Conservation (phyloP, 805 yeast species). For the Suhomyces sp. region DNA sequence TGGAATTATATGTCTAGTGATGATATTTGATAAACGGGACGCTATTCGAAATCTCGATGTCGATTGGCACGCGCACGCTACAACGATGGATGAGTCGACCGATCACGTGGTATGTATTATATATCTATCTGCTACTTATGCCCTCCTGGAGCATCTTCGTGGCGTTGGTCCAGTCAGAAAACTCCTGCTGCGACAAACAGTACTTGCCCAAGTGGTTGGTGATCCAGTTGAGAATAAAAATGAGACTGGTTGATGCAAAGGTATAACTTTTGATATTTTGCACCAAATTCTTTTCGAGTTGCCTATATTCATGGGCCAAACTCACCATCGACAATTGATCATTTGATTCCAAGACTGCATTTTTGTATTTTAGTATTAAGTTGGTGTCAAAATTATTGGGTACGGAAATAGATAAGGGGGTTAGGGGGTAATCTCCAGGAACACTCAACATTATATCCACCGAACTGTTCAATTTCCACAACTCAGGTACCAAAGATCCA, state of each 20-base stretch:
- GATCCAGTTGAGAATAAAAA: conserved; percentile 30
- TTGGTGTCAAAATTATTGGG: conserved; percentile 31
- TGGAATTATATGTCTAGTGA: background rate
- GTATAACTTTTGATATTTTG: conserved; percentile 18
- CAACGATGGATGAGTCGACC: background rate
- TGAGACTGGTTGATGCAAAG: conserved; percentile 17
- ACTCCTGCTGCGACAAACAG: conserved; percentile 6
- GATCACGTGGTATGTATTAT: background rate
- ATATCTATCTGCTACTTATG: background rate
- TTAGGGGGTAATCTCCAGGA: conserved; percentile 34
- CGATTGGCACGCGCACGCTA: background rate
- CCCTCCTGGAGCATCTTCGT: background rate
- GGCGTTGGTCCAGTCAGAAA: conserved; percentile 2
- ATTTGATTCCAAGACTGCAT: conserved; percentile 6
- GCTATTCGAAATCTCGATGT: background rate
- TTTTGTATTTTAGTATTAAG: conserved; percentile 23
- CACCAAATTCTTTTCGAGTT: conserved; percentile 26
- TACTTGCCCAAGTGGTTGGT: conserved; percentile 25
- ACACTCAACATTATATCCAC: conserved; percentile 32
- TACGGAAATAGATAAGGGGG: conserved; percentile 18
- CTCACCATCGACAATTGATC: conserved; percentile 14
- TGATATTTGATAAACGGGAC: background rate
- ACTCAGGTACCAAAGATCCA: conserved; percentile 18
- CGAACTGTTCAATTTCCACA: conserved; percentile 25
- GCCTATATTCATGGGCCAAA: conserved; percentile 18